phyloP scores from a whole-genome alignment of 2,329 filamentous ascomycete genomes.

The Plenodomus biglobosus region DNA sequence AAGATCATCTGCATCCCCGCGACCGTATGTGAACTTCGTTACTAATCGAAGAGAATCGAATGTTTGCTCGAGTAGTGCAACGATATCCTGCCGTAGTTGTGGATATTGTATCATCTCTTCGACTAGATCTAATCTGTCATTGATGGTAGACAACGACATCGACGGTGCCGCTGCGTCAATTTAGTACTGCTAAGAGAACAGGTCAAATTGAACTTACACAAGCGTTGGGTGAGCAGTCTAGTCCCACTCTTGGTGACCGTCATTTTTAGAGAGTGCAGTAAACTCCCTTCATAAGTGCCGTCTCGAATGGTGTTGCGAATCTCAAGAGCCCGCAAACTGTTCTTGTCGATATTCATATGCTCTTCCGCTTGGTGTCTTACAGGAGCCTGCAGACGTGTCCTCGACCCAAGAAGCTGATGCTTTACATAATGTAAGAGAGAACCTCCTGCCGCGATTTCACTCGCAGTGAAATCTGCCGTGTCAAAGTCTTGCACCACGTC shows the following conservation, averaged over 20 bases:
- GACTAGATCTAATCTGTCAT: slow-evolving; percentile 78
- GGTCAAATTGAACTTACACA: slow-evolving; percentile 59
- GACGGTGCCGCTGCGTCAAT: slow-evolving; percentile 68
- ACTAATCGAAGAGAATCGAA: slow-evolving; percentile 87
- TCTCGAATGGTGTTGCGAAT: slow-evolving; percentile 85
- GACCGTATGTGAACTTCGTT: slow-evolving; percentile 90
- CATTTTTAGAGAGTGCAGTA: slow-evolving; percentile 84
- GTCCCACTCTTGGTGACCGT: slow-evolving; percentile 92
- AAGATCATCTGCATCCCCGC: slow-evolving; percentile 90
- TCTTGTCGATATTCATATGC: slow-evolving; percentile 88
- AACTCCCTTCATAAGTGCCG: slow-evolving; percentile 74
- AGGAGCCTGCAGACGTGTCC: slow-evolving; percentile 82
- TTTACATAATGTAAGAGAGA: slow-evolving; percentile 83
- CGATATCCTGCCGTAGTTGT: slow-evolving; percentile 69
- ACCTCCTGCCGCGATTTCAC: slow-evolving; percentile 76
- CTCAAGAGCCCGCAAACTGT: slow-evolving; percentile 85
- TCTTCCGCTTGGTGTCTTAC: slow-evolving; percentile 71
- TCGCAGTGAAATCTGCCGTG: slow-evolving; percentile 60
- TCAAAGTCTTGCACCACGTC: slow-evolving; percentile 61
- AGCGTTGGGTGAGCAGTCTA: slow-evolving; percentile 77
- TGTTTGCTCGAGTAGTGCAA: slow-evolving; percentile 68
- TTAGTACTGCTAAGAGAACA: neutral
- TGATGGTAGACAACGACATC: slow-evolving; percentile 79
- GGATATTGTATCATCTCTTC: slow-evolving; percentile 68
- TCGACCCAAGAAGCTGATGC: slow-evolving; percentile 72